Evolutionary conservation across 192 early-diverging fungal genomes (phyloP), one percentile per base, ranked within the genome.

Genomic region (Backusella macrospora): DNA sequence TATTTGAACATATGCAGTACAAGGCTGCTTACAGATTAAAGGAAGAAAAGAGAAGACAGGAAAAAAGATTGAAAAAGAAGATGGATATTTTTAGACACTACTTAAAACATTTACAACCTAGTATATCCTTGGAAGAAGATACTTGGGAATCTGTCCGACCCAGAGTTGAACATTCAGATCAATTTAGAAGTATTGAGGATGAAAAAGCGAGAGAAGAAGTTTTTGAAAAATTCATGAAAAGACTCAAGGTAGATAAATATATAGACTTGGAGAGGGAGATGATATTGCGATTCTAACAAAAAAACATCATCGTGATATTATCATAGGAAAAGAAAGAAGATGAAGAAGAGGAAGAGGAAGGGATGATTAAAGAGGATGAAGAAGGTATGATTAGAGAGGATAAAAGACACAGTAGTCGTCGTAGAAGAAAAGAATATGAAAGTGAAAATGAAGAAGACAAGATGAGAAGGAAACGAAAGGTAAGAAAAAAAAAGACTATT

Each of bases 41-140:
- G 46, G 94, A 96, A 46, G 92, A 94, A 23, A 85, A 85, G 47
- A 86, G 92, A 38, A 78, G 90, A 38, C 82, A 89, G 65, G 91
- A 91, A 68, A 92, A 88, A 40, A 86, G 88, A 65, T 76, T 88
- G 2, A 85, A 87, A 48, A 90, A 91, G 71, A 90, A 90, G 55
- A 82, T 93, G 76, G 95, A 97, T 67, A 90, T 88, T 15, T 90
- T 97, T 68, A 91, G 87, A 70, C 89, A 86, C 59, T 81, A 86
- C 26, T 81, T 98, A 39, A 93, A 92, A 70, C 78, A 87, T 18
- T 78, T 80, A 5, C 23, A 59, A 46, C 92, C 92, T 4, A 70
- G 83, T 0, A 76, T 98, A 42, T 82, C 78, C 0, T 75, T 86
- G 0, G 86, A 88, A 6, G 21, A 59, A 13, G 78, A 86, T 1